Base-by-base conservation (phyloP, 1,284 basidiomycete genomes). In the Phlebopus sp. region DNA sequence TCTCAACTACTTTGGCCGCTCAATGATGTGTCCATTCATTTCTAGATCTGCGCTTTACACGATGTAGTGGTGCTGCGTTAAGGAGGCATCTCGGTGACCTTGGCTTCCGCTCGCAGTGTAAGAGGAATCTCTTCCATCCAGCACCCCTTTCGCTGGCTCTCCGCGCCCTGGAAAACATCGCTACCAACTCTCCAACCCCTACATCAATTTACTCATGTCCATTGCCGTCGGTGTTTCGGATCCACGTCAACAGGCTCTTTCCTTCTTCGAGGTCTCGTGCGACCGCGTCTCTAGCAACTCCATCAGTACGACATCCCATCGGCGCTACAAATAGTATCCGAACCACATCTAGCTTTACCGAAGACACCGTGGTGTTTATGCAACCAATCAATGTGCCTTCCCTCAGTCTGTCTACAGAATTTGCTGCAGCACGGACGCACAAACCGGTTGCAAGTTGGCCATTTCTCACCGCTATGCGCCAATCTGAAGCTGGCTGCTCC, bases 31-130 rank as follows among this genome's bases (percentile, higher is more conserved):
- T 44, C 44, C 44, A 42, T 21, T 8, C 13, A n/a, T 38, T 14
- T 40, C 17, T 30, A 65, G 63, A 65, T 50, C 37, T 65, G 32
- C 67, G 67, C 15, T 66, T 67, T 47, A 65, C 67, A 19, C 48
- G 55, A 9, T 65, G 63, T 46, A 64, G 54, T 30, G 43, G 52
- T 23, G 3, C 44, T 10, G 56, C 50, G 2, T 46, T 65, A 35
- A 37, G 40, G 11, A 34, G 47, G 17, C 40, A 11, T 23, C 58
- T 64, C 39, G 49, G 44, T 27, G 9, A 43, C 19, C 41, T 61
- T 27, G 64, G 49, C 17, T 69, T 68, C 40, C 38, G 32, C 2
- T 55, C 56, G 10, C 64, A 63, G 1, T 27, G 37, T 2, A 56
- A 52, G 21, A 59, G 42, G 7, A 44, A 51, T 23, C 55, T 65